phyloP scores from a whole-genome alignment of 768 basidiomycete species.

The Boletus rubropictus region DNA sequence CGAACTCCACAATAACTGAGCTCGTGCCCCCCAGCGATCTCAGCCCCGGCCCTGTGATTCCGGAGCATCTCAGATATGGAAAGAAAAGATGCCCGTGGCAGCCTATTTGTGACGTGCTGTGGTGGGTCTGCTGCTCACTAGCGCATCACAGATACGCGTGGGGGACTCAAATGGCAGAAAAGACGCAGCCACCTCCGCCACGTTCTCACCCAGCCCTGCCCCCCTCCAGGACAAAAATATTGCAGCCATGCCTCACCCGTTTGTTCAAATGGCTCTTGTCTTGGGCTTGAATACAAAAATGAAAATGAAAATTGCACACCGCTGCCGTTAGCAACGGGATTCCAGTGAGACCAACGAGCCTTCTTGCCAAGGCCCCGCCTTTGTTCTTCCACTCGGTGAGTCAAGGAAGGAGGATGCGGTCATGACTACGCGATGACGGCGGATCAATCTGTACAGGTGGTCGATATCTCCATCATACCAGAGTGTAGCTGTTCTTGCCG shows the following conservation, averaged over 20 bases:
- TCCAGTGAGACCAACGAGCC: background rate
- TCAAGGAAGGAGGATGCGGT: background rate
- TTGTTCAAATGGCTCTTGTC: background rate
- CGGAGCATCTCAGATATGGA: constrained; percentile 1
- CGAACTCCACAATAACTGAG: too few species aligned
- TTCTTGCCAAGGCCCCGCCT: background rate
- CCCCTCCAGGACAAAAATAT: too few species aligned
- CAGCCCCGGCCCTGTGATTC: background rate
- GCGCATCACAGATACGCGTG: constrained; percentile 10
- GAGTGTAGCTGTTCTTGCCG: background rate
- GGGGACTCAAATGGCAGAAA: constrained; percentile 28
- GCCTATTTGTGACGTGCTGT: constrained; percentile 10
- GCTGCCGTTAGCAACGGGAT: background rate
- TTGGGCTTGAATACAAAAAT: too few species aligned
- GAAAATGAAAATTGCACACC: too few species aligned
- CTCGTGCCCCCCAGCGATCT: too few species aligned
- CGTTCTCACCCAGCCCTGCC: constrained; percentile 15
- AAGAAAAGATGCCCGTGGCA: constrained; percentile 1
- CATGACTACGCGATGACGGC: constrained; percentile 13
- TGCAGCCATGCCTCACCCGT: background rate
- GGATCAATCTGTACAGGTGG: constrained; percentile 13
- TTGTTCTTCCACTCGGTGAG: background rate
- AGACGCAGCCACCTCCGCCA: constrained; percentile 22
- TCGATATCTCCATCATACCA: background rate
- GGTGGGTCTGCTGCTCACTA: constrained; percentile 1